These are phyloP conservation scores for Sorghum bicolor DNA, from an alignment of 176 grass and related monocot genomes.

Conservation along the genomic window DNA sequence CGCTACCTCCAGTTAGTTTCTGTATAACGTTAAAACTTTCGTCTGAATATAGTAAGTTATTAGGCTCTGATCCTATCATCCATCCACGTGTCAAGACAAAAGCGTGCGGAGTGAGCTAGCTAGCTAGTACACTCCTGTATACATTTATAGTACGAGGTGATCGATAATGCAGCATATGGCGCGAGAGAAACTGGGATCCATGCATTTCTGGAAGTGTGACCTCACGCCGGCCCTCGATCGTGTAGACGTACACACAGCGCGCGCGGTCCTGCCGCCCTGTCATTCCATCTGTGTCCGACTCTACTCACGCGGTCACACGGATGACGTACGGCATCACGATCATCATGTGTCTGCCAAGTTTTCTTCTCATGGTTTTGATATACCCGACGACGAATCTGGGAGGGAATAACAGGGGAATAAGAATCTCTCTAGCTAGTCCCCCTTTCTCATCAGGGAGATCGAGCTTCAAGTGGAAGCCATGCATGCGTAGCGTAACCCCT, in stretches of 20 bases:
- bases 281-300: not conserved
- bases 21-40: not conserved
- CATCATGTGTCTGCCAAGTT: conserved; percentile 15
- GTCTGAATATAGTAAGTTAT: not conserved
- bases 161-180: too few species aligned
- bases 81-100: not conserved
- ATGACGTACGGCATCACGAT: conserved; percentile 21
- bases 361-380: conserved; percentile 22
- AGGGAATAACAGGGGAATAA: conserved; percentile 34
- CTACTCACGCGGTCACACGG: too few species aligned
- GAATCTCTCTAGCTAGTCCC: not conserved
- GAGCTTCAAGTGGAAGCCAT: conserved; percentile 27
- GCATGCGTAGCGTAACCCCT: not conserved
- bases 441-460: not conserved
- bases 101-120: not conserved
- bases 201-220: not conserved
- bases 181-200: not conserved
- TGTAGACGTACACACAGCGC: too few species aligned
- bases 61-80: not conserved
- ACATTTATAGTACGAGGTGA: not conserved
- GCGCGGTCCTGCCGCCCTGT: too few species aligned
- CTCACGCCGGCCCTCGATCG: not conserved
- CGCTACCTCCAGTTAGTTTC: not conserved
- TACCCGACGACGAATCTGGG: conserved; percentile 29
- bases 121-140: too few species aligned